Evolutionary conservation across 139 green algal species (phyloP).

Genomic region (Volvox africanus): DNA sequence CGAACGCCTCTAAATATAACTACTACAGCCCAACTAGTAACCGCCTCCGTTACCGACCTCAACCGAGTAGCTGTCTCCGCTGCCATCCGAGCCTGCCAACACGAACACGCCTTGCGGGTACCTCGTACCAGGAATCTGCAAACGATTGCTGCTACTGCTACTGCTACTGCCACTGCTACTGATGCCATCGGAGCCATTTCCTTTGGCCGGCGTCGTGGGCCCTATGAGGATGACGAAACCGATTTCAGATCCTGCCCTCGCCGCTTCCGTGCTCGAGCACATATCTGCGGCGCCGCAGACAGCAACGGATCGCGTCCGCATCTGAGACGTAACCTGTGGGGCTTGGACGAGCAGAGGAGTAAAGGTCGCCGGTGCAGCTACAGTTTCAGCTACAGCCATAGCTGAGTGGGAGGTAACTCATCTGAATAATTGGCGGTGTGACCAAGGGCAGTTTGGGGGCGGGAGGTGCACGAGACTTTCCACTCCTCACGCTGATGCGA

Average conservation of each 20-base stretch:
- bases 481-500: not conserved
- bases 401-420: not conserved
- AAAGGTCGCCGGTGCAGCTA: not conserved
- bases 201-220: not conserved
- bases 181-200: not conserved
- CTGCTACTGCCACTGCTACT: not conserved
- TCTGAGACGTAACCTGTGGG: not conserved
- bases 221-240: not conserved
- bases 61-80: not conserved
- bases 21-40: not conserved
- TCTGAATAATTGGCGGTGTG: not conserved
- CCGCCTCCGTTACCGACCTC: not conserved
- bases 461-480: not conserved
- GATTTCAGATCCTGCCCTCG: not conserved
- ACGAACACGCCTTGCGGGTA: constrained; percentile 8
- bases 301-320: not conserved
- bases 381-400: too few species aligned
- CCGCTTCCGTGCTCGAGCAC: not conserved
- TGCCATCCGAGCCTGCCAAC: constrained; percentile 8
- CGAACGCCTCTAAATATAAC: not conserved
- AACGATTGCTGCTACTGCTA: not conserved
- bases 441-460: not conserved
- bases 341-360: too few species aligned
- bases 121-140: not conserved
- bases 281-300: not conserved